Evolutionary conservation across 73 alveolate genomes (phyloP), one percentile per base, ranked within the genome.

Genomic region (Uronychia binucleata): DNA sequence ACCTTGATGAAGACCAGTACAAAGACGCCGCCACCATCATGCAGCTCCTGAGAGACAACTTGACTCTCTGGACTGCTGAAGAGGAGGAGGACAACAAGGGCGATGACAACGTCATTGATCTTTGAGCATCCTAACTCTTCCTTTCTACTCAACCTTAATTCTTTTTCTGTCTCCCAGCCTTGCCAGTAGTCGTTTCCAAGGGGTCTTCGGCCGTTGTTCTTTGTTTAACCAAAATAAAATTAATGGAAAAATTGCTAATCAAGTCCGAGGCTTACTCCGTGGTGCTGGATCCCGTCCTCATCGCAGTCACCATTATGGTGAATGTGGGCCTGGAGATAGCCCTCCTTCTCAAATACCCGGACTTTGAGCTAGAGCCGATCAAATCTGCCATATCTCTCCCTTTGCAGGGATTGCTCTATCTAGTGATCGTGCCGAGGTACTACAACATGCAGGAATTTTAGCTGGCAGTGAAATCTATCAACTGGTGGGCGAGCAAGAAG

Each of bases 21-120:
- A 90, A 86, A 30, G 95, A 90, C 86, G 81, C 90, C 0, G 86
- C 95, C 0, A 80, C 95, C 0, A 90, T 90, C 1, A 27, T 90
- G 82, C 60, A 90, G 80, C 80, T 90, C n/a, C 80, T 90, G 5
- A 90, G 86, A 74, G 95, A 90, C 57, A 90, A 90, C 75, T 79
- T 90, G 26, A 85, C 92, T 34, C 82, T 84, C 33, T 90, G 95
- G 95, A 33, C 81, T 29, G 58, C 74, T 57, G 95, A 90, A 31
- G 80, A 77, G 60, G 87, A 75, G 30, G 32, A 75, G 31, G 81
- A 80, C 19, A 19, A 46, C 67, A 46, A 46, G 67, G 67, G 67
- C 5, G 67, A 46, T 46, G 67, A 46, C 19, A 46, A 46, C 19
- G 67, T 46, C n/a, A 46, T 46, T 46, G 67, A 46, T 46, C 67